Conservation (phyloP, 192 early-diverging fungal species). For the Umbelopsis ramanniana region DNA sequence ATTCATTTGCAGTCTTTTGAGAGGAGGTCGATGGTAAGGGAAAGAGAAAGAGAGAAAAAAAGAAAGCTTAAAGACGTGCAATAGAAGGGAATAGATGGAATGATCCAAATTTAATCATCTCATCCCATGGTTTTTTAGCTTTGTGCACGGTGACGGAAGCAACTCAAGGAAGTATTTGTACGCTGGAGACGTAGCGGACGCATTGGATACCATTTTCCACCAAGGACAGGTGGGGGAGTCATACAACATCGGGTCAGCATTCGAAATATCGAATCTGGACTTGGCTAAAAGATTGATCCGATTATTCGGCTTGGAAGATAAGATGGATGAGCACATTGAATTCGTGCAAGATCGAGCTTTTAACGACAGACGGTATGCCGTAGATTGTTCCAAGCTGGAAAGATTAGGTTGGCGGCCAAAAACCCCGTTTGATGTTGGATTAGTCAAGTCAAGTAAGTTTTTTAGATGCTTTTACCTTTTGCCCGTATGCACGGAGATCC, state of each 20-base stretch:
- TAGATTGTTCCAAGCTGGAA: constrained; percentile 72
- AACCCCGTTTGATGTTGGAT: constrained; percentile 64
- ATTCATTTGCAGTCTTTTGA: constrained; percentile 69
- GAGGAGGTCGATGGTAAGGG: constrained; percentile 56
- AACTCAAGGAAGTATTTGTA: constrained; percentile 79
- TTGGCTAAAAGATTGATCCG: constrained; percentile 62
- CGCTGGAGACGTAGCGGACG: constrained; percentile 70
- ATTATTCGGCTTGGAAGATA: constrained; percentile 46
- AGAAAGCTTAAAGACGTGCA: too few species aligned
- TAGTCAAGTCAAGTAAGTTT: constrained; percentile 67
- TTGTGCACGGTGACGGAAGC: constrained; percentile 74
- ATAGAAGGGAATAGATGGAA: constrained; percentile 2
- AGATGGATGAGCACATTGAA: constrained; percentile 55
- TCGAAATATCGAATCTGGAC: constrained; percentile 72
- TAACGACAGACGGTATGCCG: constrained; percentile 78
- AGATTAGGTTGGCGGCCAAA: constrained; percentile 69
- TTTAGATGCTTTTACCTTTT: not conserved
- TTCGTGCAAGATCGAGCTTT: constrained; percentile 78
- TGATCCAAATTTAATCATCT: not conserved
- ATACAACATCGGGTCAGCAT: constrained; percentile 78
- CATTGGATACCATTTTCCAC: constrained; percentile 70
- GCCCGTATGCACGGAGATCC: not conserved
- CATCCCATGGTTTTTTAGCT: constrained; percentile 32
- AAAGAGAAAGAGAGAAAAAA: too few species aligned
- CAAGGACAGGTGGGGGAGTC: constrained; percentile 70